phyloP scores from a whole-genome alignment of 108 stramenopile species.

The Skeletonema potamos region DNA sequence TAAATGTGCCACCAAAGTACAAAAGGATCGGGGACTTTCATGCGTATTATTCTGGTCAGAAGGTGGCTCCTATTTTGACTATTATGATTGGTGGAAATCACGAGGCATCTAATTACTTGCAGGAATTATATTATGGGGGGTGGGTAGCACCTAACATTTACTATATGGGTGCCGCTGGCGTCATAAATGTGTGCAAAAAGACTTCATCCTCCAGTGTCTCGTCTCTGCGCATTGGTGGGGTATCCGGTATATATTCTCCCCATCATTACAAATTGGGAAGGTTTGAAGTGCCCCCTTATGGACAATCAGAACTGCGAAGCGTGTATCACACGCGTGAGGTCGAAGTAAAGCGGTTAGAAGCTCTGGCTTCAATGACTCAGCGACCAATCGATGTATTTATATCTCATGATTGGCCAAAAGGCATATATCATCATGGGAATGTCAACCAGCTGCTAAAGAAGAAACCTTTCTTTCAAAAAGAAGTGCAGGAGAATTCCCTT shows the following conservation, averaged over 20 bases:
- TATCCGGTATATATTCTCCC: constrained; percentile 95
- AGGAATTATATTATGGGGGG: constrained; percentile 96
- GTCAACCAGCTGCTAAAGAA: constrained; percentile 53
- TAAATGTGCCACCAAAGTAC: constrained; percentile 94
- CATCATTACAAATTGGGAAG: constrained; percentile 75
- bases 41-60: constrained; percentile 90
- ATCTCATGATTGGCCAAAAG: constrained; percentile 98
- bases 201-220: constrained; percentile 22
- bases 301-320: constrained; percentile 61
- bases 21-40: constrained; percentile 84
- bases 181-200: constrained; percentile 57
- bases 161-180: constrained; percentile 93
- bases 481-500: constrained; percentile 82
- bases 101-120: constrained; percentile 93
- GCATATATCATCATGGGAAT: constrained; percentile 90
- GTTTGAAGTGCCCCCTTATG: constrained; percentile 89
- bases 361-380: constrained; percentile 17
- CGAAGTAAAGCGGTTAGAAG: constrained; percentile 84
- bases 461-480: constrained; percentile 88
- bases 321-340: constrained; percentile 93
- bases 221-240: constrained; percentile 91
- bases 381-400: constrained; percentile 77
- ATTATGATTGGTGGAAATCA: constrained; percentile 99
- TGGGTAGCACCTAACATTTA: constrained; percentile 99
- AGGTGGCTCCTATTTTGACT: constrained; percentile 87